phyloP scores from a whole-genome alignment of 1,284 basidiomycete species.

The Ustilago tritici region DNA sequence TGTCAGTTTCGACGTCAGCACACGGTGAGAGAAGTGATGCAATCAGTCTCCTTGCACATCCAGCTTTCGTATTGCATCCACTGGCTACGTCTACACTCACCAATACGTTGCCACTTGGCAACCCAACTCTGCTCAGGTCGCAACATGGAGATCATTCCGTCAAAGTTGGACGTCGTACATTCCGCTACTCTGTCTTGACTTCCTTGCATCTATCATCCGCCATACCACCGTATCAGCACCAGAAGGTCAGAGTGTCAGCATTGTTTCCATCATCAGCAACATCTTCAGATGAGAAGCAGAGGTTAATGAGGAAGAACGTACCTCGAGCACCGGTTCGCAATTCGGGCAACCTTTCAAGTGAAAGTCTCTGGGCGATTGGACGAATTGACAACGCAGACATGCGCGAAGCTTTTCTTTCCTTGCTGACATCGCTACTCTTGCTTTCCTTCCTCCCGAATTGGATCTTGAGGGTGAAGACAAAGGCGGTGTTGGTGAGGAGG shows the following conservation, averaged over 20 bases:
- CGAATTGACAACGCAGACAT: constrained; percentile 90
- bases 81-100: constrained; percentile 25
- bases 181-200: constrained; percentile 83
- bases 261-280: no score
- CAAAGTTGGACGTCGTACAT: constrained; percentile 94
- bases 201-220: constrained; percentile 80
- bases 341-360: constrained; percentile 90
- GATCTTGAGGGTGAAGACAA: no score
- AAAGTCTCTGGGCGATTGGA: constrained; percentile 87
- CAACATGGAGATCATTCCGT: constrained; percentile 90
- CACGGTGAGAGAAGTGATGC: no score
- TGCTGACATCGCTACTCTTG: constrained; percentile 43
- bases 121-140: constrained; percentile 94
- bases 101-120: constrained; percentile 71
- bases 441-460: no score
- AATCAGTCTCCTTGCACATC: no score
- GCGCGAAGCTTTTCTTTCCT: constrained; percentile 77
- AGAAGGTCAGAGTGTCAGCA: neutral
- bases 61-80: neutral
- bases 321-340: constrained; percentile 94
- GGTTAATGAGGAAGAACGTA: constrained; percentile 68
- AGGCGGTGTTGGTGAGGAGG: neutral
- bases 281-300: neutral
- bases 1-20: constrained; percentile 16
- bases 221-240: neutral